Conservation (phyloP, 768 basidiomycete genomes). For the Imleria badia region DNA sequence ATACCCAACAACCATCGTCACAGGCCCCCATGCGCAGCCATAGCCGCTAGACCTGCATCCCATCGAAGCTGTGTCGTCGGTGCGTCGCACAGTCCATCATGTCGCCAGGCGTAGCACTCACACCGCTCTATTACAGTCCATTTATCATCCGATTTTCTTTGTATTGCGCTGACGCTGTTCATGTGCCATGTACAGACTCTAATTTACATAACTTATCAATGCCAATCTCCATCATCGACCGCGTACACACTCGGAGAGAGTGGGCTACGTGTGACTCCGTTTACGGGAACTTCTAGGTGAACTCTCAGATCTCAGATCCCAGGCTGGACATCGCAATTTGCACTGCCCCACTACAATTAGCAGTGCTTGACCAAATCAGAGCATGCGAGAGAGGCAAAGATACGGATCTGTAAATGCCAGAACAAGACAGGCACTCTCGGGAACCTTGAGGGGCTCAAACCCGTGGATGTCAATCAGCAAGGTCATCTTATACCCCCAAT, state of each 20-base stretch:
- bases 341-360: no score
- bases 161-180: neutral
- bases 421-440: no score
- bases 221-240: neutral
- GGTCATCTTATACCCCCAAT: no score
- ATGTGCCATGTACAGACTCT: neutral
- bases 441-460: no score
- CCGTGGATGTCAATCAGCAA: no score
- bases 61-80: neutral
- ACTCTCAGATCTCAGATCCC: no score
- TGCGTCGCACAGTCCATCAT: neutral
- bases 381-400: no score
- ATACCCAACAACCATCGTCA: constrained; percentile 19
- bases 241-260: no score
- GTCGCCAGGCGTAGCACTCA: neutral
- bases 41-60: neutral
- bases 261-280: no score
- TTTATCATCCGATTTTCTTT: no score
- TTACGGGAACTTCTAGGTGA: neutral
- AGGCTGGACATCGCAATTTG: neutral
- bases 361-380: no score
- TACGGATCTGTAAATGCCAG: no score
- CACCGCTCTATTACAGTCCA: neutral
- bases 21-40: constrained; percentile 26
- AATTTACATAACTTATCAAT: neutral